Percentiles rank a stretch among this genome's conserved stretches.
Conservation (phyloP, 2,329 filamentous ascomycete species). For the Cladosporium oxysporum region DNA sequence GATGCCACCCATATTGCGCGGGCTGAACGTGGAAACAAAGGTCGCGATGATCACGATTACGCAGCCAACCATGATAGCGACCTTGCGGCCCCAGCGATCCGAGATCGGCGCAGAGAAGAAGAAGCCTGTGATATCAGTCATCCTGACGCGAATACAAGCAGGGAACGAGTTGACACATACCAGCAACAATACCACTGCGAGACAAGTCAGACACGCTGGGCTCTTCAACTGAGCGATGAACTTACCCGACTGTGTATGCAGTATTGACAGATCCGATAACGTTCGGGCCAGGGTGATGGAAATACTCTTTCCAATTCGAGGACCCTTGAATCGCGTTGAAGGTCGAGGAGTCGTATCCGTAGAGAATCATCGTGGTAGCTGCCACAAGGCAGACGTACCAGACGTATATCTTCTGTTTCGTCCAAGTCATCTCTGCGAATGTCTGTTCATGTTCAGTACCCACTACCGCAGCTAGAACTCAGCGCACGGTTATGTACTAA, state of each 20-base stretch:
- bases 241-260: conserved; percentile 3
- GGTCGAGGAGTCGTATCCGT: conserved; percentile 7
- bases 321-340: conserved; percentile 9
- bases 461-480: background rate
- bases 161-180: background rate
- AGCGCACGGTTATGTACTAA: background rate
- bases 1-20: conserved; percentile 4
- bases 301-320: conserved; percentile 9
- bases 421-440: conserved; percentile 21
- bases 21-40: conserved; percentile 21
- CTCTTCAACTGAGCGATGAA: background rate
- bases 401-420: conserved; percentile 9
- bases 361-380: background rate
- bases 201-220: background rate
- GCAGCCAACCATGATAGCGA: conserved; percentile 43
- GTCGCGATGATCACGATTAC: conserved; percentile 42
- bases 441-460: background rate
- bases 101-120: conserved; percentile 31
- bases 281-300: conserved; percentile 1
- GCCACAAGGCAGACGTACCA: conserved; percentile 10
- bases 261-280: conserved; percentile 11
- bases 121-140: background rate
- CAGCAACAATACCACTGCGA: conserved; percentile 3
- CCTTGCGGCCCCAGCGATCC: conserved; percentile 42
- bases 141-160: background rate